A percentile compares a stretch with the other conserved stretches of the same genome.
These are phyloP conservation scores for Apiotrichum brassicae DNA, from an alignment of 1,284 basidiomycete genomes.

Conservation along the genomic window DNA sequence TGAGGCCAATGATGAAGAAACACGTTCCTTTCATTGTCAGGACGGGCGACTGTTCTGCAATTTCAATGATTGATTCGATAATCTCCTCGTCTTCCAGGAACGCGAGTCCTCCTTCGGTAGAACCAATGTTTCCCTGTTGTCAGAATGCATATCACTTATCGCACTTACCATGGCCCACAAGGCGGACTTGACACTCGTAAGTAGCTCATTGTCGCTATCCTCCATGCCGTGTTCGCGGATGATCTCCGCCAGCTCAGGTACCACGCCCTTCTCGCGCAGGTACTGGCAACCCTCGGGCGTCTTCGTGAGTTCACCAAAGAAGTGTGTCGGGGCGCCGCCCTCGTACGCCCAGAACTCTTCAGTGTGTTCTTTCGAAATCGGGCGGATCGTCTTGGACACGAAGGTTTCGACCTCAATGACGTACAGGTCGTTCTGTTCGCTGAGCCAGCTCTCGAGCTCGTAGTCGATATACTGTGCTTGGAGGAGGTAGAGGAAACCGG, in stretches of 20 bases:
- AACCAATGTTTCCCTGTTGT: constrained; percentile 81
- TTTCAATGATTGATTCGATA: constrained; percentile 79
- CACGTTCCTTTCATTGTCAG: constrained; percentile 92
- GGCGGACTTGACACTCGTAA: constrained; percentile 86
- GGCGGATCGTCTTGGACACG: constrained; percentile 41
- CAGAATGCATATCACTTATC: not conserved
- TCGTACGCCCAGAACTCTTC: constrained; percentile 58
- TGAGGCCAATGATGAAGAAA: constrained; percentile 86
- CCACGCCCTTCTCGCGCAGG: constrained; percentile 82
- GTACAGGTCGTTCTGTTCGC: constrained; percentile 49
- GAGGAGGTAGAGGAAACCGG: constrained; percentile 86
- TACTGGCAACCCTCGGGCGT: constrained; percentile 89
- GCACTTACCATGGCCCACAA: constrained; percentile 86
- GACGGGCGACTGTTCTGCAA: constrained; percentile 80
- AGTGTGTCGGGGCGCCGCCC: constrained; percentile 84
- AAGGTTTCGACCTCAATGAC: constrained; percentile 46
- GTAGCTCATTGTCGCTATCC: constrained; percentile 70
- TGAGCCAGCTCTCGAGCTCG: constrained; percentile 94
- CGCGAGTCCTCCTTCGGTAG: constrained; percentile 80
- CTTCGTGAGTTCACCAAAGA: constrained; percentile 96
- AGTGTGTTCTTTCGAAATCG: constrained; percentile 31
- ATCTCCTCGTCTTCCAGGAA: constrained; percentile 94
- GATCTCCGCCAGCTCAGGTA: constrained; percentile 82
- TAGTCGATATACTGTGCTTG: constrained; percentile 87
- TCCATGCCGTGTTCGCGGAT: constrained; percentile 82